Base-by-base conservation (phyloP, 352 stramenopile species). In the Pythium pyrilobum region DNA sequence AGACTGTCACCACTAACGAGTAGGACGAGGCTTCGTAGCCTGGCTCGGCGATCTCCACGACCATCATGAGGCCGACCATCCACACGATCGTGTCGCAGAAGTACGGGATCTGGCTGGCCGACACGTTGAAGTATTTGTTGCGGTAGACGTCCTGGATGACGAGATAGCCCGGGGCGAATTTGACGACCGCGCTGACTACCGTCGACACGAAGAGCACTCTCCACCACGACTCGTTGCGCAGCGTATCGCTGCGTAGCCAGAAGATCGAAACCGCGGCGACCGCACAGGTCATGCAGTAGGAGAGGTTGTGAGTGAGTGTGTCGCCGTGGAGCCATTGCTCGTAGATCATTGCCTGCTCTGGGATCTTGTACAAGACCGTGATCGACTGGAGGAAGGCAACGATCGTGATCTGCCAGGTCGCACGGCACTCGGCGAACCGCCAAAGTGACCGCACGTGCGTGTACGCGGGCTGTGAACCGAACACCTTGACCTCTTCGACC, bases 381-480 rank as follows among this genome's bases (percentile, higher is more conserved):
- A 49, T 24, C 13, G 28, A 33, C 32, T 47, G n/a, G 18, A 62
- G 4, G 20, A 62, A 62, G 28, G 28, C 36, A 0, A 42, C 34
- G n/a, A 62, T 25, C 44, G 53, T 58, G 42, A 68, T 31, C 29
- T 64, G 48, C 33, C 38, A 55, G 6, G 49, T 67, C 16, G 50
- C 43, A 18, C 34, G 57, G 5, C 38, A 38, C 40, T 66, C 48
- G 2, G 58, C 23, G 24, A 66, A 48, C 2, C 36, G 16, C 57
- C 57, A 56, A 18, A 66, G 33, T 23, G 32, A 39, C 3, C 36
- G 29, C 11, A 66, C 15, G 6, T 55, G 34, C 3, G 36, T 44
- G 16, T 34, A 25, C 27, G 56, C 15, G 15, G 28, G 34, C 31
- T 62, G 55, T 6, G n/a, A 18, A n/a, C 33, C 52, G 9, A 33